Percentiles rank a stretch among this genome's conserved stretches.
These are phyloP conservation scores for Fusarium palustre DNA, from an alignment of 2,329 filamentous ascomycete species.

Conservation along the genomic window DNA sequence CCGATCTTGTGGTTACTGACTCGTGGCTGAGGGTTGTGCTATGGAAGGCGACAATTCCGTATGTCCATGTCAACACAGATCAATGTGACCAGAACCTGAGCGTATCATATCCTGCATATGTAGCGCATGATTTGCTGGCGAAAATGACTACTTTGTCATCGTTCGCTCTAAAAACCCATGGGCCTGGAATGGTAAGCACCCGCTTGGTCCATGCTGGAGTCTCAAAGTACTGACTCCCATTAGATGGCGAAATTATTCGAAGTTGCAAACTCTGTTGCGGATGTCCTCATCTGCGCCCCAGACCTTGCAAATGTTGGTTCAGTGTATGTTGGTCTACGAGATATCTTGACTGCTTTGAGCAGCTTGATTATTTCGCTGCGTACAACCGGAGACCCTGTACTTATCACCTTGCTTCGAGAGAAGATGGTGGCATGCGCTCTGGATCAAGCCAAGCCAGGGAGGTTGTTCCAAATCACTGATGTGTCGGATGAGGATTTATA, in stretches of 20 bases:
- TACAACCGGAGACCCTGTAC: constrained; percentile 16
- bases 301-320: constrained; percentile 20
- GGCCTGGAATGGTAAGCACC: constrained; percentile 16
- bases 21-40: constrained; percentile 27
- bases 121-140: constrained; percentile 20
- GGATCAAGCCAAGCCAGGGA: constrained; percentile 6
- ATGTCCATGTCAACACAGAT: constrained; percentile 16
- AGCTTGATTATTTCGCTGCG: constrained; percentile 20
- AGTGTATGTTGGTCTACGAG: constrained; percentile 15
- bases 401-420: constrained; percentile 12
- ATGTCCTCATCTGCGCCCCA: constrained; percentile 28
- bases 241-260: constrained; percentile 30
- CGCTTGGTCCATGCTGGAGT: fast-evolving
- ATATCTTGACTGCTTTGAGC: constrained; percentile 15
- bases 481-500: not conserved
- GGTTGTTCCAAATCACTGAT: constrained; percentile 17
- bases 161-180: constrained; percentile 22
- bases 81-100: constrained; percentile 18
- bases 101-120: constrained; percentile 23
- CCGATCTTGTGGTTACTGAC: constrained; percentile 24
- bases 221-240: not conserved
- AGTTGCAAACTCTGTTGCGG: constrained; percentile 28
- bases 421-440: constrained; percentile 28
- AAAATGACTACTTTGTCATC: constrained; percentile 23
- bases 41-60: constrained; percentile 28